These are phyloP conservation scores for Curvularia lunata DNA, from an alignment of 2,329 filamentous ascomycete species.

Conservation along the genomic window DNA sequence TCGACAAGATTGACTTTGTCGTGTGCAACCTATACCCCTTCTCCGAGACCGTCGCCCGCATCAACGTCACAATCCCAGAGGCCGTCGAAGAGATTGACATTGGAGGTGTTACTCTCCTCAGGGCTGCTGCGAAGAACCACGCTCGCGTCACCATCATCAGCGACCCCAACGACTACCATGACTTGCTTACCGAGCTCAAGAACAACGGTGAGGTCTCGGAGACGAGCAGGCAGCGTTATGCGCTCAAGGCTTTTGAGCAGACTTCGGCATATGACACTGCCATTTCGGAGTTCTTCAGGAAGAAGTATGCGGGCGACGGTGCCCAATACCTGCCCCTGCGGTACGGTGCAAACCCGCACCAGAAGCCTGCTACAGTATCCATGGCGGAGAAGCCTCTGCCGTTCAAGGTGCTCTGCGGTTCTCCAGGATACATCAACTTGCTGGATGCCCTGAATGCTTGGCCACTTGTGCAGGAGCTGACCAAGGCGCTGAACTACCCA, in stretches of 20 bases:
- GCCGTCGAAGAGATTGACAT: slow-evolving; percentile 99
- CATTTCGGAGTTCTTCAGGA: slow-evolving; percentile 96
- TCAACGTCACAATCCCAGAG: slow-evolving; percentile 95
- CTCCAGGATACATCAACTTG: slow-evolving; percentile 96
- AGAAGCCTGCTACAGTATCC: slow-evolving; percentile 92
- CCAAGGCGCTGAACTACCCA: slow-evolving; percentile 82
- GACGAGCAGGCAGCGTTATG: slow-evolving; percentile 83
- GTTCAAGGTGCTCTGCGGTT: slow-evolving; percentile 91
- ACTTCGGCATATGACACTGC: slow-evolving; percentile 95
- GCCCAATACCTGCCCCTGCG: slow-evolving; percentile 83
- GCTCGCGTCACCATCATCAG: slow-evolving; percentile 92
- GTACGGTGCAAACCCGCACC: slow-evolving; percentile 97
- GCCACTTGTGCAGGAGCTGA: slow-evolving; percentile 96
- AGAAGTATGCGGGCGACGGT: slow-evolving; percentile 89
- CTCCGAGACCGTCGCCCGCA: slow-evolving; percentile 96
- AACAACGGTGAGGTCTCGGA: slow-evolving; percentile 85
- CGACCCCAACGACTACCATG: slow-evolving; percentile 90
- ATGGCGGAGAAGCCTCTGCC: slow-evolving; percentile 75
- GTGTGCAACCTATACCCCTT: slow-evolving; percentile 99
- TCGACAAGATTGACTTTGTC: slow-evolving; percentile 53
- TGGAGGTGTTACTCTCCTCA: slow-evolving; percentile 90
- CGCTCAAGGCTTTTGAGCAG: slow-evolving; percentile 97
- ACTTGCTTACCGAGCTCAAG: slow-evolving; percentile 90
- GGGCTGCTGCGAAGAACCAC: slow-evolving; percentile 98
- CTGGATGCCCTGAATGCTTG: slow-evolving; percentile 96